These are phyloP conservation scores for Penicillium sp. DNA, from an alignment of 2,329 filamentous ascomycete species.

Conservation along the genomic window DNA sequence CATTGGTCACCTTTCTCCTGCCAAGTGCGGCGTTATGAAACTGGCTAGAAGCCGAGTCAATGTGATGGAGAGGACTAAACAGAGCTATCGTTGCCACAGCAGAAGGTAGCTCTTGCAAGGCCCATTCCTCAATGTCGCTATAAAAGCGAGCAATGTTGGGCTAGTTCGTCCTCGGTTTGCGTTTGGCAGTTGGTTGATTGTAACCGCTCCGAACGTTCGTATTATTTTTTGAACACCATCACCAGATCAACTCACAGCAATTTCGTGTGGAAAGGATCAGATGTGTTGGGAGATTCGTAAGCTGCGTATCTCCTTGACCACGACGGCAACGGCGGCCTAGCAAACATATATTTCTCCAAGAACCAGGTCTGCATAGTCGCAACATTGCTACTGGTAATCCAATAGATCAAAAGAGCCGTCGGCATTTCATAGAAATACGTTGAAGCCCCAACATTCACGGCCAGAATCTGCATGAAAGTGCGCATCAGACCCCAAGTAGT, in stretches of 20 bases:
- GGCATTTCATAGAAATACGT: constrained; percentile 44
- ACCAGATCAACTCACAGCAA: constrained; percentile 11
- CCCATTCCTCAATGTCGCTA: too few species aligned
- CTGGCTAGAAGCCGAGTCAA: too few species aligned
- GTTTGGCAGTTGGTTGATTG: neutral
- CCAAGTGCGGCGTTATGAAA: too few species aligned
- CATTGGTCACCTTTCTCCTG: too few species aligned
- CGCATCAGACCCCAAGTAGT: constrained; percentile 32
- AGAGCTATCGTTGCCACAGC: too few species aligned
- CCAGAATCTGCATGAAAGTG: constrained; percentile 40
- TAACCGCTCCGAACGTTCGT: neutral
- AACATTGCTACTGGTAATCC: constrained; percentile 51
- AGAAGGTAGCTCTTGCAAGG: too few species aligned
- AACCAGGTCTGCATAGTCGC: constrained; percentile 47
- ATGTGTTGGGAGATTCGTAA: constrained; percentile 12
- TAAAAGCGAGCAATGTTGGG: too few species aligned
- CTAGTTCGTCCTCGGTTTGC: neutral
- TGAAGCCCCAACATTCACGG: constrained; percentile 43
- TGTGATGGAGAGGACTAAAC: too few species aligned
- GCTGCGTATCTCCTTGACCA: constrained; percentile 40
- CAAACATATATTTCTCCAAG: constrained; percentile 46
- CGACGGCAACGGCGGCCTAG: constrained; percentile 33
- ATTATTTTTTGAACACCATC: neutral
- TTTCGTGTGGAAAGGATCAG: constrained; percentile 20
- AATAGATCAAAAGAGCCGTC: constrained; percentile 54